Base-by-base conservation (phyloP, 1,284 basidiomycete genomes). In the Trametes sp. region DNA sequence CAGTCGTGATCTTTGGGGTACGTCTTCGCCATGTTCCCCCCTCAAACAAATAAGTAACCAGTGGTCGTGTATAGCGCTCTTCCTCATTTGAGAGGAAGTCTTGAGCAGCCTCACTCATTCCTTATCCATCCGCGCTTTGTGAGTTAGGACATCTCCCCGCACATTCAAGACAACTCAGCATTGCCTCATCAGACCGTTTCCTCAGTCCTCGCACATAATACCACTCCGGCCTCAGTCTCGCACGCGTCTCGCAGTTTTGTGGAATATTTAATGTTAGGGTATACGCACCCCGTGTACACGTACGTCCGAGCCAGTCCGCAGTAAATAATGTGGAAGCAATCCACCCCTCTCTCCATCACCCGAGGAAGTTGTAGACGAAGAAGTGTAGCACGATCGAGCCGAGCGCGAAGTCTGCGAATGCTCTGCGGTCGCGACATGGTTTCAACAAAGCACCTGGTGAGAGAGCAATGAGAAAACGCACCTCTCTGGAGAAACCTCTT, bases 361-460 rank as follows among this genome's bases (percentile, higher is more conserved):
- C 93, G 9, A 95, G 84, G 85, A 98, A 99, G 80, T 98, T 98
- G 85, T 92, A 98, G 59, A 98, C 96, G 76, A 99, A 99, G 82
- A 98, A 97, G 79, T 99, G 97, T 54, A 99, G 83, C 46, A 98
- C 88, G 64, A 99, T 89, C 1, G 95, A 97, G 19, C 96, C 96
- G 54, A 98, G 80, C 31, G 94, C 91, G 73, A 98, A 99, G 75
- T 99, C 98, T 48, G 93, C 96, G 73, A 99, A 99, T 28, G 96
- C 96, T 72, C 95, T 98, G 76, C 23, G 19, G 51, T 16, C 23
- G 3, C 21, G 36, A n/a, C 19, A 8, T n/a, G 31, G 44, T 24
- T 31, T 45, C 35, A n/a, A 28, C 8, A 6, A n/a, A 11, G 24
- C 36, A 2, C 11, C 11, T 13, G 38, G 23, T 14, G 38, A 14